Conservation (phyloP, 192 early-diverging fungal genomes). For the Backusella tarrabulga region DNA sequence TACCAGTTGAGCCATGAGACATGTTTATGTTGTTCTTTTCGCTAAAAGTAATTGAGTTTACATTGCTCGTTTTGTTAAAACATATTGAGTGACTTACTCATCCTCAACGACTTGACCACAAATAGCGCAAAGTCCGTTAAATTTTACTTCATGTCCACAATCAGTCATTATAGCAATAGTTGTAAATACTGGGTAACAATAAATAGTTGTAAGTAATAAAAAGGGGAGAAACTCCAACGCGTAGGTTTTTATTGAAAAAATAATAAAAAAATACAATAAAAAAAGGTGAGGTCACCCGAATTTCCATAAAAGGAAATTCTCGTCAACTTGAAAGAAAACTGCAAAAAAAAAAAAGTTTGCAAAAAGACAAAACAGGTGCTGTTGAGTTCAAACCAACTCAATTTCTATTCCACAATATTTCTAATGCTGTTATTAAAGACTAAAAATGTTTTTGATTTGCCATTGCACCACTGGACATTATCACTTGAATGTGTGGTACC, state of each 20-base stretch:
- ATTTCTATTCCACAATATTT: too few relatives aligned
- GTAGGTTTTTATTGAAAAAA: background rate
- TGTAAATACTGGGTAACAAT: background rate
- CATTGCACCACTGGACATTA: too few relatives aligned
- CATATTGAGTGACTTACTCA: constrained; percentile 32
- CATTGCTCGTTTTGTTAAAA: background rate
- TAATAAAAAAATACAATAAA: background rate
- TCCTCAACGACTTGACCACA: constrained; percentile 71
- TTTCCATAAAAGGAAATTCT: background rate
- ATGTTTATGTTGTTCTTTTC: constrained; percentile 72
- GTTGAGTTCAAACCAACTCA: too few relatives aligned
- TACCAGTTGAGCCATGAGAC: constrained; percentile 68
- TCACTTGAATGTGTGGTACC: too few relatives aligned
- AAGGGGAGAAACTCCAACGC: background rate
- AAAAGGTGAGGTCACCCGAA: background rate
- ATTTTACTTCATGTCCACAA: constrained; percentile 78
- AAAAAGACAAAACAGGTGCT: too few relatives aligned
- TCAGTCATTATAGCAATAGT: background rate
- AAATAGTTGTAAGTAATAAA: background rate
- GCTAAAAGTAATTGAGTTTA: background rate
- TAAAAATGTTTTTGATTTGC: too few relatives aligned
- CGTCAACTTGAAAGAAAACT: background rate
- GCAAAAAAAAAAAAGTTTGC: too few relatives aligned
- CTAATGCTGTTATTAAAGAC: too few relatives aligned
- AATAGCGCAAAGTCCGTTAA: constrained; percentile 75